Evolutionary conservation across 345 rosid species (phyloP).

Genomic region (Hibiscus syriacus): DNA sequence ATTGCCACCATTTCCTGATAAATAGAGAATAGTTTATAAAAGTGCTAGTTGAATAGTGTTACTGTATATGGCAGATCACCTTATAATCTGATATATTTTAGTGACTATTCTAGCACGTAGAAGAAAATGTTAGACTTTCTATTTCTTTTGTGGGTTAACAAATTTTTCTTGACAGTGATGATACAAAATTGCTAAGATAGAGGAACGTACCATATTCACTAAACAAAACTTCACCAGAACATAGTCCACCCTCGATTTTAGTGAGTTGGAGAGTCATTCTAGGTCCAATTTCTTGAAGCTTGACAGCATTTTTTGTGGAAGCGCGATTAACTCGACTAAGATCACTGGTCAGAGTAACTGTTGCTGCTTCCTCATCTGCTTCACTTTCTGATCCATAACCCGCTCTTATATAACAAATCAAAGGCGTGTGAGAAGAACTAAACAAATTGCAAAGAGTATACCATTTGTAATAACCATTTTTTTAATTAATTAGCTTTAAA

Average conservation of each 20-base stretch:
- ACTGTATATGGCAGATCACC: background rate
- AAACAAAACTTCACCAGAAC: slow-evolving; percentile 75
- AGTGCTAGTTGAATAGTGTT: background rate
- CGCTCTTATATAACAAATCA: slow-evolving; percentile 38
- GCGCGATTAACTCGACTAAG: slow-evolving; percentile 68
- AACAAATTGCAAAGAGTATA: background rate
- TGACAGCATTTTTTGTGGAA: slow-evolving; percentile 69
- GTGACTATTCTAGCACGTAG: background rate
- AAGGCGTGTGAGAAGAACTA: background rate
- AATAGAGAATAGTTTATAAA: background rate
- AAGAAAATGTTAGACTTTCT: background rate
- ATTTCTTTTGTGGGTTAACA: no score
- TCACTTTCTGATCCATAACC: slow-evolving; percentile 98
- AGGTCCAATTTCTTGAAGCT: slow-evolving; percentile 93
- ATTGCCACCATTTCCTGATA: slow-evolving; percentile 19
- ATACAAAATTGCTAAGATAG: background rate
- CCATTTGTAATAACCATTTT: no score
- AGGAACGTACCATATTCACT: slow-evolving; percentile 43
- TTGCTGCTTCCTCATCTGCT: slow-evolving; percentile 91
- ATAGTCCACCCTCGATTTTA: slow-evolving; percentile 82
- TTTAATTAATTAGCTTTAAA: no score
- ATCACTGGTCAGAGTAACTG: slow-evolving; percentile 67
- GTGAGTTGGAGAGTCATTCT: slow-evolving; percentile 78
- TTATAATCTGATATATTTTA: no score
- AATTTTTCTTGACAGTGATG: background rate